Evolutionary conservation across 306 rosid genomes (phyloP).

Genomic region (Ziziphus jujuba): DNA sequence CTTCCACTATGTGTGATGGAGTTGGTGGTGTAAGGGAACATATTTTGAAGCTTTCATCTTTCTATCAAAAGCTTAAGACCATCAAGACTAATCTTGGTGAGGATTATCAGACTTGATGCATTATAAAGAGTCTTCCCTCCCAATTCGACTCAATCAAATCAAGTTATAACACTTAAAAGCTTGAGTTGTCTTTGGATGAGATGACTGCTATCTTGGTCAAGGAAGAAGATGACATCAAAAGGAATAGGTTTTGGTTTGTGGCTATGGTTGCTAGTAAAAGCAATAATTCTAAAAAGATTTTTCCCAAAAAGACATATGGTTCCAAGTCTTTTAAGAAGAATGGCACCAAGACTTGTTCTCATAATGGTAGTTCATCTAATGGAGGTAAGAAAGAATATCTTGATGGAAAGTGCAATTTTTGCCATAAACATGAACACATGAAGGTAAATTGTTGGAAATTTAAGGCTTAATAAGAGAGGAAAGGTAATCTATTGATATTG

Average conservation of each 20-base stretch:
- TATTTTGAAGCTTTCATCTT: too few species aligned
- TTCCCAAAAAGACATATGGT: background rate
- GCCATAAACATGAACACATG: background rate
- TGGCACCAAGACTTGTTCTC: background rate
- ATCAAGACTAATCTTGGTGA: too few species aligned
- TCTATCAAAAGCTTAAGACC: too few species aligned
- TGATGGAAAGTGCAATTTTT: background rate
- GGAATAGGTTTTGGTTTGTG: background rate
- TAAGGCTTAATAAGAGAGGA: background rate
- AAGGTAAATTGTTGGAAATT: background rate
- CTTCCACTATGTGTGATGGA: too few species aligned
- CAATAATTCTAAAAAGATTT: background rate
- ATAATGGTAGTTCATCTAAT: background rate
- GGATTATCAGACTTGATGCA: background rate
- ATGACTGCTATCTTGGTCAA: background rate
- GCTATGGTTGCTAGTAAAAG: background rate
- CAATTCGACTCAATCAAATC: background rate
- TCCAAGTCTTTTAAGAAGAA: background rate
- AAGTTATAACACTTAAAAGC: background rate
- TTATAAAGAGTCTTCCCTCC: background rate
- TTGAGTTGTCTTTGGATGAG: background rate
- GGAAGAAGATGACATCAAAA: background rate
- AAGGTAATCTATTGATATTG: background rate
- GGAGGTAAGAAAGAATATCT: background rate
- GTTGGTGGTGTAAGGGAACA: too few species aligned